Base-by-base conservation (phyloP, 2,329 filamentous ascomycete species). In the Fusarium sp. region DNA sequence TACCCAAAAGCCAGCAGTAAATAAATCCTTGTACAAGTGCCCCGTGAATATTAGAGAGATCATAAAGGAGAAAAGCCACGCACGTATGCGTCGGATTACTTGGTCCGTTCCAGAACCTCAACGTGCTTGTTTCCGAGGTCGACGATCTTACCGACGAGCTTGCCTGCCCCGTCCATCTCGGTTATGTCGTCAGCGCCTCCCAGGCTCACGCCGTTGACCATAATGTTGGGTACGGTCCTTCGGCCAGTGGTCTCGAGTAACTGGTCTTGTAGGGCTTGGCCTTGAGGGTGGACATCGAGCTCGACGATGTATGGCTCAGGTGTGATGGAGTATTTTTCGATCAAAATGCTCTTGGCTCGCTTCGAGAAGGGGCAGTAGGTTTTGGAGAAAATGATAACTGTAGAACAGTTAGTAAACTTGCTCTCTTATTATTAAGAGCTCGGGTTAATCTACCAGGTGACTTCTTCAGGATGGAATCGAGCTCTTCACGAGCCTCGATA, bases 311-410 rank as follows among this genome's bases (percentile, higher is more conserved):
- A 92, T 0, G 96, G 96, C 13, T 88, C 82, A 0, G 96, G 96
- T 2, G 89, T 87, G 77, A 99, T 97, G 56, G 84, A 84, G 83
- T 98, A 98, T 73, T 92, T 91, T 23, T 94, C 89, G 41, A 97
- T 88, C 39, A 99, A 87, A 57, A 98, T 87, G 42, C 85, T 84
- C 81, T 99, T 99, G 44, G 96, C 96, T 72, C 89, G 90, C 77
- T 90, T 91, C 52, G 94, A 98, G 81, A 88, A 91, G 2, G 92
- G 93, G 80, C 96, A 99, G 82, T 95, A 97, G 2, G 92, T 89
- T 81, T 99, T 98, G 69, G 94, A 97, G 83, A 98, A 98, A 74
- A 99, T 93, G 78, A 98, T 92, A 63, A 98, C 93, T 96, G 70
- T 5, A 21, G 16, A 20, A 9, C 10, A 16, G 74, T 56, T 50